Base-by-base conservation (phyloP, 306 rosid genomes). In the Pyrus betulifolia region DNA sequence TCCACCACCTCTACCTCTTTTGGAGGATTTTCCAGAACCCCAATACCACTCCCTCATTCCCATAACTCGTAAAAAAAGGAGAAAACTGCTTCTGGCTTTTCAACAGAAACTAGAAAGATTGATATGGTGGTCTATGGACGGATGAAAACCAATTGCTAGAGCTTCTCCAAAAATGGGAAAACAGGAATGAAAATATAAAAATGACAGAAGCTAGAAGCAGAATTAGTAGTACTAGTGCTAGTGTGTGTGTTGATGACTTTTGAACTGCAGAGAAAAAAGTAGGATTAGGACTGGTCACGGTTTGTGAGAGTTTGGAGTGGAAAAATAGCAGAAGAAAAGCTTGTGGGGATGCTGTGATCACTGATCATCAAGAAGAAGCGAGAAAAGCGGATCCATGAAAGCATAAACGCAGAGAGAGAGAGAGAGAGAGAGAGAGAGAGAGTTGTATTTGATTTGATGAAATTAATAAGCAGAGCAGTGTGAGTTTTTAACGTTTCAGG, bases 311-410 rank as follows among this genome's bases (percentile, higher is more conserved):
- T 45, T 44, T 42, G 51, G 54, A 40, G 57, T 23, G 30, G 27
- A 25, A 45, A 57, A 70, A 58, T 35, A 71, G 75, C 57, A 80
- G 55, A 71, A 67, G 63, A 71, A 75, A 67, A 31, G 75, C 42
- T 75, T 59, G 74, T 42, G 67, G 63, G 77, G 78, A 66, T 31
- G 65, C 76, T 76, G 82, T 13, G 38, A 60, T 63, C 72, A 84
- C 17, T 11, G 84, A 6, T 71, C 76, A 40, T 52, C 67, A 15
- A 74, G 76, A 80, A 74, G 74, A 85, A 87, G 89, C 93, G 90
- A 80, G 71, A 86, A 90, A 87, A 86, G 83, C 83, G 95, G 96
- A 94, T 91, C 96, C 91, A 79, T 75, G 72, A 81, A 51, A 82
- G 82, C 90, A 87, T 67, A 74, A 84, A 79, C 8, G 82, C 88